These are phyloP conservation scores for Termitomyces eurrhizus DNA, from an alignment of 768 basidiomycete species.

Conservation along the genomic window DNA sequence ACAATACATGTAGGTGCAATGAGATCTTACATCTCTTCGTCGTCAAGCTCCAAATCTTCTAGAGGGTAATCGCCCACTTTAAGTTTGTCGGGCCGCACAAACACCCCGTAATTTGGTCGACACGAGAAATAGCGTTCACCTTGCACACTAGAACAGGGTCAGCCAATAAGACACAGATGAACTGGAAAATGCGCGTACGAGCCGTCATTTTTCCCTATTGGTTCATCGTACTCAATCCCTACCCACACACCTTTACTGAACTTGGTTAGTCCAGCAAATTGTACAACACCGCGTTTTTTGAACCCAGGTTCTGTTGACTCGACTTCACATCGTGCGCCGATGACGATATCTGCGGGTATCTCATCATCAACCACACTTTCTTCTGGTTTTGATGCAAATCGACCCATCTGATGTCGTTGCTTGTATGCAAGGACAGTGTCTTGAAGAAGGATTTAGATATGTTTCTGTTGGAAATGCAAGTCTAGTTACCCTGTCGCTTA, in stretches of 20 bases:
- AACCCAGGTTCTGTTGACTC: constrained; percentile 66
- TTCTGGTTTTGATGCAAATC: constrained; percentile 64
- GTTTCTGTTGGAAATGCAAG: not conserved
- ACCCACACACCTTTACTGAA: constrained; percentile 83
- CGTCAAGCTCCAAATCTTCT: constrained; percentile 71
- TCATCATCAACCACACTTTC: constrained; percentile 21
- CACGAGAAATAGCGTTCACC: constrained; percentile 87
- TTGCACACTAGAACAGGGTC: constrained; percentile 53
- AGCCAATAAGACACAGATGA: constrained; percentile 1
- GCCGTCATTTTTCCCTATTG: constrained; percentile 93
- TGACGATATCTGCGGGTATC: constrained; percentile 42
- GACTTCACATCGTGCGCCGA: constrained; percentile 83
- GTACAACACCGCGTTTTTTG: constrained; percentile 76
- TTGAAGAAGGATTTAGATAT: constrained; percentile 23
- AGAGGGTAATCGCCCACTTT: constrained; percentile 84
- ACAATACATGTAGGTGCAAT: constrained; percentile 1
- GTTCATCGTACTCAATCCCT: constrained; percentile 94
- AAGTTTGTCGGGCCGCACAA: constrained; percentile 82
- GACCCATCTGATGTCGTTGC: constrained; percentile 80
- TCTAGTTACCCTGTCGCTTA: constrained; percentile 59
- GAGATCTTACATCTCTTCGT: constrained; percentile 63
- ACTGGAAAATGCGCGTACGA: constrained; percentile 53
- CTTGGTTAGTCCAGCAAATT: constrained; percentile 78
- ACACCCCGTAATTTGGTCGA: constrained; percentile 72
- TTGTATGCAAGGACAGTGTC: constrained; percentile 92